phyloP scores from a whole-genome alignment of 1,284 basidiomycete species.

The Irpex rosettiformis region DNA sequence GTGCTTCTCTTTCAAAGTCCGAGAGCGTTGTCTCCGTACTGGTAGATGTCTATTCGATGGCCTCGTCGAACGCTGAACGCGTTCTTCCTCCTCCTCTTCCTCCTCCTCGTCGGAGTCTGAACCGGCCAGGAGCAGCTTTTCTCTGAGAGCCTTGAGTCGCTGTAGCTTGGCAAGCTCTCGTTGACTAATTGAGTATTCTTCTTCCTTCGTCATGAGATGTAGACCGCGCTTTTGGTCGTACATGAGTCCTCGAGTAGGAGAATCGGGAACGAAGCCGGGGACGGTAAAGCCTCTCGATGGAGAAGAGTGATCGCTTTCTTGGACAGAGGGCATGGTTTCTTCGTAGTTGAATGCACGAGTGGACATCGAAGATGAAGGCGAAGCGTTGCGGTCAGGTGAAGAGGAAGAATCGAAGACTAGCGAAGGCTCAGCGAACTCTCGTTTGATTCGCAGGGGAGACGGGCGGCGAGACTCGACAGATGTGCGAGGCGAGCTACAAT shows the following conservation, averaged over 20 bases:
- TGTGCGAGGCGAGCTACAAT: background rate
- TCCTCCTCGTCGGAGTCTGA: background rate
- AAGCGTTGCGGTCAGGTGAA: background rate
- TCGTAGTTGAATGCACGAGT: background rate
- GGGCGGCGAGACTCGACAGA: background rate
- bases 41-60: background rate
- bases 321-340: background rate
- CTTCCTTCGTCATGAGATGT: background rate
- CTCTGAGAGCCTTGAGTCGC: background rate
- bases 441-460: background rate
- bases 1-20: background rate
- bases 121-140: background rate
- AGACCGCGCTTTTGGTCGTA: background rate
- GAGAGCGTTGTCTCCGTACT: background rate
- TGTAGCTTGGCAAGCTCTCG: background rate
- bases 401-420: background rate
- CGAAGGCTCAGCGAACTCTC: background rate
- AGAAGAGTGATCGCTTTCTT: background rate
- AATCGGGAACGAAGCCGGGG: background rate
- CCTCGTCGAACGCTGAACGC: background rate
- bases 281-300: background rate
- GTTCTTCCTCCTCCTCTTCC: background rate
- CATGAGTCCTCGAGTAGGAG: background rate
- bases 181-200: background rate
- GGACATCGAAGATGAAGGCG: background rate